A percentile compares a stretch with the other conserved stretches of the same genome.
Conservation (phyloP, 768 basidiomycete species). For the Amanita polypyramis region DNA sequence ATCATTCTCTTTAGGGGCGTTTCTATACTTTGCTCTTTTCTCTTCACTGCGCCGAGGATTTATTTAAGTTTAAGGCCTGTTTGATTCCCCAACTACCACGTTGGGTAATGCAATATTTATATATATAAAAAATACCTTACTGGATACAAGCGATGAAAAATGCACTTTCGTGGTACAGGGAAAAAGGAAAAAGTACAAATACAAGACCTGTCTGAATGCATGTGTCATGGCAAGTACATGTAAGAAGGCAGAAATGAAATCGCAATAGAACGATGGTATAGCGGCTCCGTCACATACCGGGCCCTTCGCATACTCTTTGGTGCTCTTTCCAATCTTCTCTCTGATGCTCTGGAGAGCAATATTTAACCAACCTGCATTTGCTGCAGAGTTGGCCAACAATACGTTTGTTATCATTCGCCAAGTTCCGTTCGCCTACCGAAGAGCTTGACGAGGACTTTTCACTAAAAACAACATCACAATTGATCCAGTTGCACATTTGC, state of each 20-base stretch:
- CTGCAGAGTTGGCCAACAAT: conserved; percentile 53
- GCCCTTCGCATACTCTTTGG: conserved; percentile 46
- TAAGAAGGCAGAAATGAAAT: neutral
- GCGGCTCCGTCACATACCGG: neutral
- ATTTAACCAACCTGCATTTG: conserved; percentile 70
- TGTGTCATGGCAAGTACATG: neutral
- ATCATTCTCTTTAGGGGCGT: neutral
- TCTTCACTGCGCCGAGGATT: neutral
- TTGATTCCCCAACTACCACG: too few relatives aligned
- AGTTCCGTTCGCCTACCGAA: conserved; percentile 33
- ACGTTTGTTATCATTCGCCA: conserved; percentile 16
- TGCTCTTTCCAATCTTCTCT: conserved; percentile 74
- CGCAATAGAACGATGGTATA: neutral
- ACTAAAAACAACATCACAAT: conserved; percentile 53
- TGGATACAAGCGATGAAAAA: conserved; percentile 4
- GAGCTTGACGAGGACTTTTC: conserved; percentile 29
- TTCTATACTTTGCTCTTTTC: neutral
- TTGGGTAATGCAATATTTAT: too few relatives aligned
- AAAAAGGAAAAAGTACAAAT: neutral
- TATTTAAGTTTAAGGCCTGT: neutral
- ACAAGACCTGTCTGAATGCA: neutral
- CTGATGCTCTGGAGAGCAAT: conserved; percentile 69
- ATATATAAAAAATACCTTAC: neutral
- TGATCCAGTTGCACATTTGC: conserved; percentile 81
- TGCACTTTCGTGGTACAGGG: neutral